Evolutionary conservation across 1,284 basidiomycete species (phyloP), one percentile per base, ranked within the genome.

Genomic region (Boletus semigastroideus): DNA sequence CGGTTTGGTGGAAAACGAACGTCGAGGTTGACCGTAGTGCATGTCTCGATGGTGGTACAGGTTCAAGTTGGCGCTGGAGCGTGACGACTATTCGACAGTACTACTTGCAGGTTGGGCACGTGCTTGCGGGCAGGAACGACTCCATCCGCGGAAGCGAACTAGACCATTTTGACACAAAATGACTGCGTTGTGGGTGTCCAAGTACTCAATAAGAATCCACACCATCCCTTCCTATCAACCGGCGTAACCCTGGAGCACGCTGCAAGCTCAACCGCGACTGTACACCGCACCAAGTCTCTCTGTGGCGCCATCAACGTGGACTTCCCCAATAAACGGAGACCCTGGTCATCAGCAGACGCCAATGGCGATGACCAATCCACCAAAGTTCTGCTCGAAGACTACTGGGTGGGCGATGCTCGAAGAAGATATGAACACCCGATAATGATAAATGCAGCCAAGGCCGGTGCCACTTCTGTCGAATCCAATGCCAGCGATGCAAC

Each of bases 391-490:
- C 39, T 33, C 40, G 19, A 51, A 36, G 34, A 43, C 34, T 9
- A 9, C 16, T 30, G 38, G 16, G n/a, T 49, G 40, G 53, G 65
- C 65, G 17, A 46, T 67, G 61, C 54, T 56, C 4, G 34, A 44
- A 41, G 49, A 54, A 65, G 56, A 53, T 51, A 43, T 49, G 51
- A 57, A 50, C 28, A 16, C 28, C 1, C 25, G 25, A 25, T 25
- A 5, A 7, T 9, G 39, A 40, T 37, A 37, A 34, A 20, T 36
- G 36, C 54, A 59, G 55, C 10, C 50, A 44, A 53, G 48, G 67
- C 55, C 57, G 36, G 59, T 65, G 61, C 49, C 20, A 10, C 63
- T 64, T 67, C 65, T n/a, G 39, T 31, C 54, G 44, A 40, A 53
- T 53, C 48, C 51, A 53, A 54, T 25, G 25, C 39, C 51, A 42